Evolutionary conservation across 805 yeast genomes (phyloP), one percentile per base, ranked within the genome.

Genomic region (Kodamaea sagamina): DNA sequence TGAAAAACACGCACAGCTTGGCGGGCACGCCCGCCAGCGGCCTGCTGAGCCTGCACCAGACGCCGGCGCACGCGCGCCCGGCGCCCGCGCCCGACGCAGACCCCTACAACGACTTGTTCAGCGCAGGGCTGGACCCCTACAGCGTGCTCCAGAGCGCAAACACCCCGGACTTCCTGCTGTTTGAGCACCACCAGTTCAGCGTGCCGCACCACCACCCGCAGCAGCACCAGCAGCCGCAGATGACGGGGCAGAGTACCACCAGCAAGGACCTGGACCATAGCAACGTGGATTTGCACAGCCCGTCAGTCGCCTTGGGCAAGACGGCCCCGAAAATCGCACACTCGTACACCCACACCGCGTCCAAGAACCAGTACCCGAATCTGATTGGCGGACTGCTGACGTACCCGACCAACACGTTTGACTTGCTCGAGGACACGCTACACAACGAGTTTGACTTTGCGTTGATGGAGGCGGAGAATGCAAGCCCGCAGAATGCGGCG

Each of bases 271-370:
- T 24, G 7, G 38, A 35, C 17, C 38, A 21, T 7, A 35, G 38
- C 27, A 35, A 35, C 28, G 17, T 35, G 38, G 38, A 29, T 19
- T 29, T 29, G 34, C 34, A 41, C 32, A 34, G 44, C 29, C 39
- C 35, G 3, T 35, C 44, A 2, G 37, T 40, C 44, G 25, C 42
- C 45, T 39, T 34, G 47, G 44, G 48, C 49, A 39, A 39, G 29
- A 49, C 38, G 10, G 8, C 38, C 11, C 12, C 25, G 37, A 37
- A 13, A 32, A 39, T 28, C 32, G 47, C 45, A n/a, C 56, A 50
- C 28, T 35, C 54, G 4, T 54, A 44, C 41, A 42, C 48, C 6
- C 51, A 49, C 32, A 44, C 47, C 10, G 32, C 41, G 18, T 25
- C 29, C 32, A 39, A 34, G 26, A 26, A 18, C 26, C 43, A 40